Percentiles rank a stretch among this genome's conserved stretches.
These are phyloP conservation scores for Aureobasidium melanogenum DNA, from an alignment of 2,329 filamentous ascomycete species.

Conservation along the genomic window DNA sequence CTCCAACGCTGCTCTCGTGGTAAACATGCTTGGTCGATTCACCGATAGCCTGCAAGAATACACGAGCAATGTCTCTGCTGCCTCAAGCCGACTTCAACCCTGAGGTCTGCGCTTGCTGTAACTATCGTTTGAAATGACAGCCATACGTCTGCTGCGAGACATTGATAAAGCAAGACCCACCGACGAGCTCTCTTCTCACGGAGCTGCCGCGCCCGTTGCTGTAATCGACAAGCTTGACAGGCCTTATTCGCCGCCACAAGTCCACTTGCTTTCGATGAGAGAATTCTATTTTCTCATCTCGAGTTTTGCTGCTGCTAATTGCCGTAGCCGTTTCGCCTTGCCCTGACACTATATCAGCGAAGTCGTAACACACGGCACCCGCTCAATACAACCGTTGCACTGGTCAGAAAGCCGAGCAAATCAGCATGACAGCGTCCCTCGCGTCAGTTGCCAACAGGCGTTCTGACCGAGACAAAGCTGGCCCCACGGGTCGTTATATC, in stretches of 20 bases:
- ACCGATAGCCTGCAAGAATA: neutral
- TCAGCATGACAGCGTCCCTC: neutral
- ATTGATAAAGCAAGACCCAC: constrained; percentile 10
- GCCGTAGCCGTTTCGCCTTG: neutral
- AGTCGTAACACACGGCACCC: neutral
- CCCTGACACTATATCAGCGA: neutral
- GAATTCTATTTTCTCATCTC: neutral
- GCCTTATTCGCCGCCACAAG: neutral
- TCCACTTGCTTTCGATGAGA: neutral
- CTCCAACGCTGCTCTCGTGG: neutral
- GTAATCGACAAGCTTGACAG: neutral
- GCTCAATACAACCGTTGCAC: constrained; percentile 10
- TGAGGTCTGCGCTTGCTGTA: neutral
- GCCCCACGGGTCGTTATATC: neutral
- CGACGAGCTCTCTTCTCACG: neutral
- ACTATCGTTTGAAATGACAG: neutral
- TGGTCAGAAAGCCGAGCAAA: constrained; percentile 4
- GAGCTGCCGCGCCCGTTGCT: neutral
- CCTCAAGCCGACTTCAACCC: neutral
- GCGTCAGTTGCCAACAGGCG: neutral
- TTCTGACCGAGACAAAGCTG: constrained; percentile 5
- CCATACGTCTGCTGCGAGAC: neutral
- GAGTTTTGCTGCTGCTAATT: neutral
- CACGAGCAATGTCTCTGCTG: neutral
- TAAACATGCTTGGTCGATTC: neutral